These are phyloP conservation scores for Stipa capillata DNA, from an alignment of 176 grass and related monocot species.

Conservation along the genomic window DNA sequence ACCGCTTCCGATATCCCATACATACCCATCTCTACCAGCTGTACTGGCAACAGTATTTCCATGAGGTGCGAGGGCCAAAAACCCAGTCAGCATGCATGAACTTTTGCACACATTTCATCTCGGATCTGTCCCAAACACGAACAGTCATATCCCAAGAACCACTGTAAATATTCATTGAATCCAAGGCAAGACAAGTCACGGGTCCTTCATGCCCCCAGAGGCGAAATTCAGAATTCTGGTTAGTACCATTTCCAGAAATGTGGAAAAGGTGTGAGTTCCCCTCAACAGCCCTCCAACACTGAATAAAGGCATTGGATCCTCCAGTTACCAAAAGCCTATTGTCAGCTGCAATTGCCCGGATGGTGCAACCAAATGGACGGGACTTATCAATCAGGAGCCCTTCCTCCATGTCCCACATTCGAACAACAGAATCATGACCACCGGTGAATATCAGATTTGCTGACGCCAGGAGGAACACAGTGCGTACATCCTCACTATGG, in stretches of 20 bases:
- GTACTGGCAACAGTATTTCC: constrained; percentile 75
- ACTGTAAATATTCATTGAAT: constrained; percentile 73
- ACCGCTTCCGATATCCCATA: constrained; percentile 60
- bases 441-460: constrained; percentile 81
- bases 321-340: constrained; percentile 59
- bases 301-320: constrained; percentile 82
- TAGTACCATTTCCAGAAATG: constrained; percentile 25
- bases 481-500: constrained; percentile 75
- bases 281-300: constrained; percentile 76
- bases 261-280: constrained; percentile 57
- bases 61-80: constrained; percentile 52
- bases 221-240: constrained; percentile 56
- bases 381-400: constrained; percentile 66
- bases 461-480: constrained; percentile 55
- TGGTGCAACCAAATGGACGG: constrained; percentile 80
- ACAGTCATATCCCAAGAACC: constrained; percentile 96
- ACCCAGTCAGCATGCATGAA: constrained; percentile 90
- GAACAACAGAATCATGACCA: constrained; percentile 68
- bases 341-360: constrained; percentile 78
- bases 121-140: constrained; percentile 68
- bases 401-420: constrained; percentile 94
- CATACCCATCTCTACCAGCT: constrained; percentile 66
- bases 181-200: constrained; percentile 82
- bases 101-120: constrained; percentile 74
- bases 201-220: constrained; percentile 96